phyloP scores from a whole-genome alignment of 768 basidiomycete genomes.

The Pleurotus pulmonarius region DNA sequence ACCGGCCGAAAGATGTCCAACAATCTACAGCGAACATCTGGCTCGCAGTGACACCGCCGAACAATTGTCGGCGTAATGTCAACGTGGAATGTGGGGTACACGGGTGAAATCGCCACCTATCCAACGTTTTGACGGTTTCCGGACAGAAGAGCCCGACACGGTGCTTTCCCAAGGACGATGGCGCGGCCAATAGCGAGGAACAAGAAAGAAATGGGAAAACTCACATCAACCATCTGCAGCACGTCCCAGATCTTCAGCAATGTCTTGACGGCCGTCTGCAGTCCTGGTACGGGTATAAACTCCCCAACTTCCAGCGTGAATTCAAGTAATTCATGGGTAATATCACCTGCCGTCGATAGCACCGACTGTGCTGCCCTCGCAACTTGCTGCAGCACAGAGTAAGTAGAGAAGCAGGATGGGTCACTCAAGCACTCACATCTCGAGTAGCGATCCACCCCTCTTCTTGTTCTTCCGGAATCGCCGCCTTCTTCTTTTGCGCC shows the following conservation, averaged over 20 bases:
- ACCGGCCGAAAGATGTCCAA: neutral
- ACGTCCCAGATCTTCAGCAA: conserved; percentile 65
- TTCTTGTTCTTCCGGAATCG: conserved; percentile 34
- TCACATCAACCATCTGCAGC: conserved; percentile 56
- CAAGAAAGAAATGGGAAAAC: conserved; percentile 17
- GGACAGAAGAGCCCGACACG: no score
- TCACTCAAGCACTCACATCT: conserved; percentile 1
- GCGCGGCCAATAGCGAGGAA: no score
- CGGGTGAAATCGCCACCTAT: no score
- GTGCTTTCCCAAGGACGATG: no score
- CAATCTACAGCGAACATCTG: neutral
- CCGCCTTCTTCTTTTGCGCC: conserved; percentile 22
- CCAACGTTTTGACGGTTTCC: no score
- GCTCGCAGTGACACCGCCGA: no score
- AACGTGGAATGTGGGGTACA: no score
- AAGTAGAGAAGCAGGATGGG: no score
- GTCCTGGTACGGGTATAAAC: conserved; percentile 53
- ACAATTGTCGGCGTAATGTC: no score
- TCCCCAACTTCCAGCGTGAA: conserved; percentile 38
- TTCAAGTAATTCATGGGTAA: conserved; percentile 42
- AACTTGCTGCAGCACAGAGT: no score
- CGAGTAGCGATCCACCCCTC: conserved; percentile 32
- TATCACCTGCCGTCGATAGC: conserved; percentile 34
- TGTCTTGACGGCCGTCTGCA: conserved; percentile 46
- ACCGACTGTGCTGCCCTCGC: conserved; percentile 33